Conservation (phyloP, 352 stramenopile genomes). For the Halophytophthora polymorphica region DNA sequence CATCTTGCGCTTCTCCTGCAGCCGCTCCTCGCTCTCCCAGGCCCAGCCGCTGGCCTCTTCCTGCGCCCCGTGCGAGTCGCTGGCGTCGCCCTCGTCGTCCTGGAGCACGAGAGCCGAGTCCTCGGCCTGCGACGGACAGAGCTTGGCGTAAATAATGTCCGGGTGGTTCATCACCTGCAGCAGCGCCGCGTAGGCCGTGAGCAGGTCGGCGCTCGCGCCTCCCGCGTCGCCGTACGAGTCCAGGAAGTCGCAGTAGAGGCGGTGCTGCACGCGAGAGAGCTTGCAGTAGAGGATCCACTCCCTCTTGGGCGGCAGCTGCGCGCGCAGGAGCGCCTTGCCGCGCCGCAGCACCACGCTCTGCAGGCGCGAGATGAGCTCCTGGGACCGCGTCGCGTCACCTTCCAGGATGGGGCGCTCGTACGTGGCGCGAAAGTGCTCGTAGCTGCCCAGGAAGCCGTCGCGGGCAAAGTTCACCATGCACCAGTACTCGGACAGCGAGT, state of each 20-base stretch:
- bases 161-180: slow-evolving; percentile 89
- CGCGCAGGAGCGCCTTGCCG: slow-evolving; percentile 57
- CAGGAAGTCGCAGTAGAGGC: slow-evolving; percentile 78
- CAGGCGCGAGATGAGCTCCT: slow-evolving; percentile 67
- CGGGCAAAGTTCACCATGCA: slow-evolving; percentile 90
- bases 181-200: slow-evolving; percentile 74
- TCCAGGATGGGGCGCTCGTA: slow-evolving; percentile 86
- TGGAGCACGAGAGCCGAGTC: slow-evolving; percentile 12
- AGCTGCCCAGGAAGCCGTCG: slow-evolving; percentile 62
- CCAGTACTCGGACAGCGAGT: slow-evolving; percentile 92
- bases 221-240: slow-evolving; percentile 41
- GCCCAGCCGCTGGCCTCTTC: slow-evolving; percentile 43
- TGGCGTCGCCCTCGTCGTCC: slow-evolving; percentile 33
- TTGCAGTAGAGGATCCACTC: slow-evolving; percentile 89
- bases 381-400: slow-evolving; percentile 47
- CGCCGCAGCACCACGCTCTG: slow-evolving; percentile 71
- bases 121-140: slow-evolving; percentile 38
- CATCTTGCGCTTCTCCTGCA: slow-evolving; percentile 47
- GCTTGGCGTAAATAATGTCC: slow-evolving; percentile 79
- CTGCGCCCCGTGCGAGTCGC: slow-evolving; percentile 10
- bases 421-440: slow-evolving; percentile 69
- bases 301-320: slow-evolving; percentile 75
- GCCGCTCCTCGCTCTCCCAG: slow-evolving; percentile 66
- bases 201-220: slow-evolving; percentile 52
- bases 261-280: slow-evolving; percentile 72